Evolutionary conservation across 805 yeast species (phyloP).

Genomic region (Schwanniomyces vanrijiae): DNA sequence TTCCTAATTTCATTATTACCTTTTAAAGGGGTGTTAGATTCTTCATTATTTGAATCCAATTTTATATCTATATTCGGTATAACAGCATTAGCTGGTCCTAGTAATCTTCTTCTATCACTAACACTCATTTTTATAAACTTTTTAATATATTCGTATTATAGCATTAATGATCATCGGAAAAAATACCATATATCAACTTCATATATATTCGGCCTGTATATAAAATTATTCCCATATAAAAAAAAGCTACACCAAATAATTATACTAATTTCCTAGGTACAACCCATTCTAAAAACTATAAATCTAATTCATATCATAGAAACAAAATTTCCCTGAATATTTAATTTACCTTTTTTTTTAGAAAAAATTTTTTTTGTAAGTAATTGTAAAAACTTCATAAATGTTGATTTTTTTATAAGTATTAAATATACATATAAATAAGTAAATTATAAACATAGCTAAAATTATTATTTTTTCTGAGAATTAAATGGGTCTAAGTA

Average conservation of each 20-base stretch:
- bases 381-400: background rate
- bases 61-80: constrained; percentile 22
- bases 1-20: constrained; percentile 29
- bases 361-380: too few species aligned
- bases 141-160: background rate
- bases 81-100: constrained; percentile 74
- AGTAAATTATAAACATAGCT: background rate
- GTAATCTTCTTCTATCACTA: constrained; percentile 78
- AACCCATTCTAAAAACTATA: too few species aligned
- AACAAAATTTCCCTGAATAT: too few species aligned
- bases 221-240: background rate
- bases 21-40: constrained; percentile 11
- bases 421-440: background rate
- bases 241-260: too few species aligned
- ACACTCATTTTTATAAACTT: constrained; percentile 27
- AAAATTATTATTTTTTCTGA: constrained; percentile 1
- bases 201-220: background rate
- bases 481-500: constrained; percentile 25
- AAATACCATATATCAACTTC: background rate
- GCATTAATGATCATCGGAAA: background rate
- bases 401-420: too few species aligned
- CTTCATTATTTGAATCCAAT: background rate
- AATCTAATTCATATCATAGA: too few species aligned
- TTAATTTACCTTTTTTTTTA: too few species aligned
- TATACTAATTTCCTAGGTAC: too few species aligned